Base-by-base conservation (phyloP, 2,329 filamentous ascomycete genomes). In the Aureobasidium zeae region DNA sequence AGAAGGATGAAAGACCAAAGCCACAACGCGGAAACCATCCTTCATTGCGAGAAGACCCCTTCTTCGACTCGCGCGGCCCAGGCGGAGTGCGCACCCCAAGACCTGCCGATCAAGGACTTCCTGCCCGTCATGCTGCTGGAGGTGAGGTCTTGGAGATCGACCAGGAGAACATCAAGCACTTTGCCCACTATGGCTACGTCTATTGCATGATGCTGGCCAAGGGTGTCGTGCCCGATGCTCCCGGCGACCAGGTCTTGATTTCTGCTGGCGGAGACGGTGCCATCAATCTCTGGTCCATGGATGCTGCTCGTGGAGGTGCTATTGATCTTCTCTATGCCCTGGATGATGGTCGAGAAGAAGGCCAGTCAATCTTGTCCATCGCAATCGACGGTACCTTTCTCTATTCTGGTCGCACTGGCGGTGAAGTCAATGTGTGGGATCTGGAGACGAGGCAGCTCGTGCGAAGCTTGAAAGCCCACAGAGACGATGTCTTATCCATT, bases 361-460 rank as follows among this genome's bases (percentile, higher is more conserved):
- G 72, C n/a, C 74, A 76, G 46, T 71, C 75, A 2, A 75, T 83
- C 2, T 68, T 95, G 47, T 91, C 86, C 0, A 72, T 98, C 41
- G 81, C 85, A 4, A 74, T 94, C 2, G 88, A 96, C 49, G 87
- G 86, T 0, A 88, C 87, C 0, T 93, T 98, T 52, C 71, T 98
- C 4, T 98, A 96, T 58, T 86, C 84, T 47, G 91, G 91, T 34
- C 83, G 93, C 53, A 75, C 87, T 1, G 80, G 85, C 28, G 93
- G 91, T 16, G 76, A 94, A 38, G 78, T 98, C 48, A 89, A 96
- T 59, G 77, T 98, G 9, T 98, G 93, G 89, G 93, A 98, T 59
- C 72, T 98, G 11, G 89, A 96, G 58, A 96, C 91, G 0, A 80
- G 83, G 43, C 91, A 98, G 63, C 80, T 91, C 36, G 73, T 98